These are phyloP conservation scores for Vinca minor DNA, from an alignment of 257 asterid genomes.

Conservation along the genomic window DNA sequence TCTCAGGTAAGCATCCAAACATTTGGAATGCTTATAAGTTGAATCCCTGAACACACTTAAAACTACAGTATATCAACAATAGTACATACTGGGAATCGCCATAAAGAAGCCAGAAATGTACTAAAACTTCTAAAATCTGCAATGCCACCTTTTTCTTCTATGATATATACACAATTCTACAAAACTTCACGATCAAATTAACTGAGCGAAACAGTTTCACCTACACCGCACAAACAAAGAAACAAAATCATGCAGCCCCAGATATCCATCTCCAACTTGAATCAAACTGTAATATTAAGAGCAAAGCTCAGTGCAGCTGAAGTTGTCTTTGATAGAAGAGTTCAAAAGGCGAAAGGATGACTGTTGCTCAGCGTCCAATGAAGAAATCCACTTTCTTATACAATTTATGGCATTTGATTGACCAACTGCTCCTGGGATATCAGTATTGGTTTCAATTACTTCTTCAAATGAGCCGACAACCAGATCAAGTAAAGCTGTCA, in stretches of 20 bases:
- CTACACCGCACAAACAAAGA: not conserved
- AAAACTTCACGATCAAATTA: not conserved
- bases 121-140: not conserved
- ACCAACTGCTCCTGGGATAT: slow-evolving; percentile 16
- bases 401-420: slow-evolving; percentile 30
- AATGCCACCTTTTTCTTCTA: not conserved
- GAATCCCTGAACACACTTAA: not conserved
- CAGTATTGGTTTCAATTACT: slow-evolving; percentile 23
- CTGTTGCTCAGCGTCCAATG: slow-evolving; percentile 48
- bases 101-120: not conserved
- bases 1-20: too few species aligned
- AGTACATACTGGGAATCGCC: not conserved
- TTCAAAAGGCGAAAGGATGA: slow-evolving; percentile 37
- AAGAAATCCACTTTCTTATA: slow-evolving; percentile 56
- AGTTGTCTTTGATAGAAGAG: slow-evolving; percentile 16
- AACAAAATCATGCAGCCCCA: not conserved
- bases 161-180: not conserved
- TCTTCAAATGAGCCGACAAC: slow-evolving; percentile 42
- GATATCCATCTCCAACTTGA: not conserved
- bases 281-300: not conserved
- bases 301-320: not conserved
- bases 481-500: slow-evolving; percentile 42
- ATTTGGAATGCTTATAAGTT: too few species aligned
- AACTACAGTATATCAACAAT: not conserved
- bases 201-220: not conserved